Evolutionary conservation across 2,329 filamentous ascomycete species (phyloP).

Genomic region (Cladophialophora bantiana): DNA sequence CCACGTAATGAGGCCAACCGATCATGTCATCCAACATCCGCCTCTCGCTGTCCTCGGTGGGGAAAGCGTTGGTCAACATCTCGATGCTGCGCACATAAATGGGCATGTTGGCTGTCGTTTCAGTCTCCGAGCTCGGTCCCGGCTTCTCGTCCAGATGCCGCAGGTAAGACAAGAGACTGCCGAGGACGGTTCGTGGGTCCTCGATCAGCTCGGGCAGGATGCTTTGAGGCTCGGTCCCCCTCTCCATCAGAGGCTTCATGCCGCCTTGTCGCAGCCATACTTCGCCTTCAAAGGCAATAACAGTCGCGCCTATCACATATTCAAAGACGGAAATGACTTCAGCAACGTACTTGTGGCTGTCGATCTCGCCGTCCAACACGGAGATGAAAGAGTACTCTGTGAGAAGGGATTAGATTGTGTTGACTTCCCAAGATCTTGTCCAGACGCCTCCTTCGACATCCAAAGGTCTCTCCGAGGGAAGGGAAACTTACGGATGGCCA

Average conservation of each 20-base stretch:
- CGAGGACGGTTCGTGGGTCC: conserved; percentile 3
- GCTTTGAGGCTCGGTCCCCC: conserved; percentile 8
- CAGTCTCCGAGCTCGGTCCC: background rate
- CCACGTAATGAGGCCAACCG: conserved; percentile 15
- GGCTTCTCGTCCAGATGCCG: background rate
- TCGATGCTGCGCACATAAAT: conserved; percentile 18
- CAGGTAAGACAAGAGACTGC: conserved; percentile 7
- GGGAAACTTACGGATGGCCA: conserved; percentile 3
- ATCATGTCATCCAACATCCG: conserved; percentile 19
- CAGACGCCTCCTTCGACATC: no score
- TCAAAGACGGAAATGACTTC: conserved; percentile 11
- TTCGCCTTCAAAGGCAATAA: conserved; percentile 11
- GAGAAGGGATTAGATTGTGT: no score
- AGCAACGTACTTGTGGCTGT: background rate
- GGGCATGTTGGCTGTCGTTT: background rate
- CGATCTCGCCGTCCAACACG: conserved; percentile 2
- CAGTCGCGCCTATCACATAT: conserved; percentile 16
- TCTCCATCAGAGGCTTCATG: conserved; percentile 6
- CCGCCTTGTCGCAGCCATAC: conserved; percentile 10
- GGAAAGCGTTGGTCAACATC: conserved; percentile 17
- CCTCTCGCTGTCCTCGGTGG: conserved; percentile 6
- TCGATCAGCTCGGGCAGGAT: conserved; percentile 3
- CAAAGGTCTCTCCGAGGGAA: background rate
- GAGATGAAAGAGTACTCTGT: conserved; percentile 16
- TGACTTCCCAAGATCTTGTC: no score